Evolutionary conservation across 345 rosid genomes (phyloP).

Genomic region (Bruguiera gymnorhiza): DNA sequence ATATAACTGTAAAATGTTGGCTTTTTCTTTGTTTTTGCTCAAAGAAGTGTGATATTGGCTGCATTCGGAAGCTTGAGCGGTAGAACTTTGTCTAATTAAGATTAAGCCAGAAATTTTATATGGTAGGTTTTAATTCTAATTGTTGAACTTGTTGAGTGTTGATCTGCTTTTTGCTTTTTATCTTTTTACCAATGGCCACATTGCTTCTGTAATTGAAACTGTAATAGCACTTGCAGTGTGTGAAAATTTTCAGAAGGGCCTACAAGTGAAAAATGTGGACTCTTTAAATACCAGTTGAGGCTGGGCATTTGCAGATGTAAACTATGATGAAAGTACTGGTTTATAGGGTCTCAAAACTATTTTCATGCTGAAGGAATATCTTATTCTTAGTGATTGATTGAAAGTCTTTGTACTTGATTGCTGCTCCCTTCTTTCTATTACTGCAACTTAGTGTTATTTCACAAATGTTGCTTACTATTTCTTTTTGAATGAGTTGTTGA

Average conservation of each 20-base stretch:
- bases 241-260: slow-evolving; percentile 72
- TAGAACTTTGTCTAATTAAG: too few species aligned
- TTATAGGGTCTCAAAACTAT: slow-evolving; percentile 19
- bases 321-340: slow-evolving; percentile 99
- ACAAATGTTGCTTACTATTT: not conserved
- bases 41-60: not conserved
- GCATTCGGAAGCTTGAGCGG: too few species aligned
- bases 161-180: not conserved
- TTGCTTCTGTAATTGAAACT: slow-evolving; percentile 3
- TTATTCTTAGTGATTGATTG: not conserved
- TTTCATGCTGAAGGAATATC: too few species aligned
- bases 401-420: not conserved
- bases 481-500: not conserved
- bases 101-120: too few species aligned
- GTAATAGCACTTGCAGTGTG: not conserved
- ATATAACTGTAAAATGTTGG: not conserved
- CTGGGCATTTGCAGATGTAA: slow-evolving; percentile 94
- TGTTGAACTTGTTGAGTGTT: slow-evolving; percentile 8
- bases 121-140: not conserved
- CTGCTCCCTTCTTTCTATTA: not conserved
- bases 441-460: not conserved
- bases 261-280: slow-evolving; percentile 69
- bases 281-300: slow-evolving; percentile 90
- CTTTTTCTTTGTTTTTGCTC: not conserved
- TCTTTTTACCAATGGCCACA: not conserved